Conservation (phyloP, 23 red algal species). For the Cyanidiococcus yangmingshanensis region DNA sequence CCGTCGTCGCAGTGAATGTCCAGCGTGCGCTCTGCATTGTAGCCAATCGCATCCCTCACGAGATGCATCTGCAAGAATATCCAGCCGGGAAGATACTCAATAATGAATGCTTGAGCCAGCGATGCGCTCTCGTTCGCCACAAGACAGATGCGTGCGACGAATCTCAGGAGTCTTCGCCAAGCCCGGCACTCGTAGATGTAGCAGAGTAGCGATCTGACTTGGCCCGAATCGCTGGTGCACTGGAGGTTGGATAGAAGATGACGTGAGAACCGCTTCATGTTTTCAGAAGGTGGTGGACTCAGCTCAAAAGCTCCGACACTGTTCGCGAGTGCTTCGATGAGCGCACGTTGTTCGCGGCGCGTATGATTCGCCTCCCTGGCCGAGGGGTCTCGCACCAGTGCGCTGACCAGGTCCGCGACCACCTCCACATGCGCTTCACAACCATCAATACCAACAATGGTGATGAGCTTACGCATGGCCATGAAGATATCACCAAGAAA, state of each 20-base stretch:
- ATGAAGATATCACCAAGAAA: background rate
- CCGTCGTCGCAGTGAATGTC: too few relatives aligned
- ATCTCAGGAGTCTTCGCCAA: background rate
- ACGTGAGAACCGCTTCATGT: background rate
- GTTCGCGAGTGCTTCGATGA: background rate
- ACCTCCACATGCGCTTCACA: background rate
- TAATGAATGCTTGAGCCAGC: background rate
- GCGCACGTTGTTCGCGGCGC: background rate
- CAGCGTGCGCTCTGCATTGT: too few relatives aligned
- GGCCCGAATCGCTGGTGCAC: background rate
- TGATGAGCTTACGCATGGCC: background rate
- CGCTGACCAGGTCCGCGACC: background rate
- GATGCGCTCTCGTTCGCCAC: background rate
- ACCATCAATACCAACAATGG: background rate
- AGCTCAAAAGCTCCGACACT: background rate
- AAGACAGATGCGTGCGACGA: background rate
- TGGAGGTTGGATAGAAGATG: background rate
- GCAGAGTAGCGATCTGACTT: background rate
- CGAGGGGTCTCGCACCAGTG: too few relatives aligned
- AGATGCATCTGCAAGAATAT: too few relatives aligned
- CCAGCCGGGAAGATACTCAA: background rate
- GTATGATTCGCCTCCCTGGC: too few relatives aligned
- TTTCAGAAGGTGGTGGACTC: background rate
- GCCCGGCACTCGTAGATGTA: background rate
- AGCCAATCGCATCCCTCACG: too few relatives aligned